These are phyloP conservation scores for Colletotrichum lini DNA, from an alignment of 2,329 filamentous ascomycete species.

Conservation along the genomic window DNA sequence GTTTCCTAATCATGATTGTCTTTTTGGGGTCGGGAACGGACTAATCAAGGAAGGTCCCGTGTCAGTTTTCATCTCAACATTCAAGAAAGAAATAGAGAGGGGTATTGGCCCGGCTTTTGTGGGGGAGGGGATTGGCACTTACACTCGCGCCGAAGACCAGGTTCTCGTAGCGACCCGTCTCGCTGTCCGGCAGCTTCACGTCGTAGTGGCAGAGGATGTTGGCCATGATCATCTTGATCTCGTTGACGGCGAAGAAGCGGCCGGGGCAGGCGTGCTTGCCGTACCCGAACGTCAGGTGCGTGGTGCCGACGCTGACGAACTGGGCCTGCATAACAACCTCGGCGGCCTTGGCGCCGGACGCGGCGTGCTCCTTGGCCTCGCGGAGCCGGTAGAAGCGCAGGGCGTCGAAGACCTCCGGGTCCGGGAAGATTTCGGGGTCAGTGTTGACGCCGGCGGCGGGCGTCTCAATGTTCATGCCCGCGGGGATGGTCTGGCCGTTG, in stretches of 20 bases:
- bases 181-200: constrained; percentile 28
- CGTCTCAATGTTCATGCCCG: constrained; percentile 59
- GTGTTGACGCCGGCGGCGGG: constrained; percentile 53
- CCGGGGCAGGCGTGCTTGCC: constrained; percentile 44
- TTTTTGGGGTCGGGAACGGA: constrained; percentile 24
- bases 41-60: not conserved
- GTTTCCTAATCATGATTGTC: constrained; percentile 35
- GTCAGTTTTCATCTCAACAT: constrained; percentile 8
- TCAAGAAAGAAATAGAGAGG: no score
- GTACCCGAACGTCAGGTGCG: constrained; percentile 42
- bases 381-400: constrained; percentile 64
- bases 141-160: constrained; percentile 19
- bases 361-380: constrained; percentile 45
- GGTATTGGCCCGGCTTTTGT: no score
- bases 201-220: constrained; percentile 41
- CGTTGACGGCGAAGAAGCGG: constrained; percentile 41
- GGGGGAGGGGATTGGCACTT: not conserved
- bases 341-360: constrained; percentile 34
- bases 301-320: constrained; percentile 55
- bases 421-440: constrained; percentile 55
- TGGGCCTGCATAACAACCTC: constrained; percentile 51
- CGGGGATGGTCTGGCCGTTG: constrained; percentile 65
- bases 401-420: constrained; percentile 62
- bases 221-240: constrained; percentile 44
- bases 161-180: constrained; percentile 30